Percentiles rank a stretch among this genome's conserved stretches.
phyloP scores from a whole-genome alignment of 2,329 filamentous ascomycete species.

The Claviceps quebecensis region DNA sequence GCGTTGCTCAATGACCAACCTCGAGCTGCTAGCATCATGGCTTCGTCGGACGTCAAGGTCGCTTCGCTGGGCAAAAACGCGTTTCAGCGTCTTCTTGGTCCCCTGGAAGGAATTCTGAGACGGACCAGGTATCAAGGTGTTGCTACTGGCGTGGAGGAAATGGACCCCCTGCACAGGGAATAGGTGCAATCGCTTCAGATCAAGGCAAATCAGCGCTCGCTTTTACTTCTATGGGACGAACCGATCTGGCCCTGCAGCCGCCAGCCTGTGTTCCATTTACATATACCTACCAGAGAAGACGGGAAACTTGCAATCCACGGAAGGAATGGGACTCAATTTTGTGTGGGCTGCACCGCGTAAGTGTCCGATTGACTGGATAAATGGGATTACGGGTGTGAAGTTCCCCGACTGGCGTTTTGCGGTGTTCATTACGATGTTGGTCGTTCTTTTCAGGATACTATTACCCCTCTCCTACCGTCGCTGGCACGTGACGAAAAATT shows the following conservation, averaged over 20 bases:
- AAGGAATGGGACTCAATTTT: not conserved
- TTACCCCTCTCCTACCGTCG: conserved; percentile 11
- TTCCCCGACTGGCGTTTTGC: conserved; percentile 7
- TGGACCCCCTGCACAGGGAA: conserved; percentile 46
- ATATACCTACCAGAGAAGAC: not conserved
- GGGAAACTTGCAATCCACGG: not conserved
- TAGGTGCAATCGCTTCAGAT: conserved; percentile 6
- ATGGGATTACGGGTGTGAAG: not conserved
- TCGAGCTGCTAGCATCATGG: conserved; percentile 76
- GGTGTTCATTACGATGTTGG: conserved; percentile 11
- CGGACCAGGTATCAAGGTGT: conserved; percentile 52
- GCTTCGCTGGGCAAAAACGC: conserved; percentile 85
- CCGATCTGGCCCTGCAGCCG: not conserved
- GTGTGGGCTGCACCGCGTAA: not conserved
- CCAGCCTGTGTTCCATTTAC: not conserved
- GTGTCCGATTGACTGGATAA: not conserved
- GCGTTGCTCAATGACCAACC: conserved; percentile 88
- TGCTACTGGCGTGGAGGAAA: conserved; percentile 48
- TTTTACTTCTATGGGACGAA: too few species aligned
- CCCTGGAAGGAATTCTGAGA: conserved; percentile 89
- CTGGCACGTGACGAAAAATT: conserved; percentile 16
- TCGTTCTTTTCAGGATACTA: conserved; percentile 14
- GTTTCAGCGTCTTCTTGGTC: conserved; percentile 84
- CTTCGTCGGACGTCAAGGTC: conserved; percentile 79
- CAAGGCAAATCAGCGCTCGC: too few species aligned